Base-by-base conservation (phyloP, 345 rosid species). In the Euphorbia lathyris region DNA sequence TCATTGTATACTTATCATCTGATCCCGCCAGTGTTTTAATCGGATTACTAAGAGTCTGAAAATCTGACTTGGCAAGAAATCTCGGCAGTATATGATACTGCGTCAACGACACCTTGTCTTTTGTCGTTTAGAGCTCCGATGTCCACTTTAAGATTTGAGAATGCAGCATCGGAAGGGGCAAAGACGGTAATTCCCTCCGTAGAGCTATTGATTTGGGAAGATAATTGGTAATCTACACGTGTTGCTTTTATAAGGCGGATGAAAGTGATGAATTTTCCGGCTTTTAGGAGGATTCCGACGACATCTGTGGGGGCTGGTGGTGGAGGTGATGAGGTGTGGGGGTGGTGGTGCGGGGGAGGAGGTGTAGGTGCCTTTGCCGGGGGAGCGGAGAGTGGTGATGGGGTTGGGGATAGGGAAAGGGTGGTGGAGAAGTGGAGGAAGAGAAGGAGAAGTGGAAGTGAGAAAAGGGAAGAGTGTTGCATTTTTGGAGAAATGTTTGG, bases 151-250 rank as follows among this genome's bases (percentile, higher is more conserved):
- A 53, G 79, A 47, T 36, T 40, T 16, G 79, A 17, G 23, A 76
- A 76, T 0, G 79, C 76, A 0, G 22, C 12, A 45, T 76, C 79
- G 12, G 20, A 53, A 5, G 79, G 79, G 0, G 72, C 79, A 34
- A 71, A 71, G 17, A 76, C 56, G 25, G 79, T 76, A 4, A 76
- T 47, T 20, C 79, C 79, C 22, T 71, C 70, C 38, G 61, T 60
- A 3, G 75, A 66, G 58, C 62, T 70, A 56, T 76, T 76, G 36
- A 76, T 75, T 34, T 65, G 72, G 23, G 71, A 38, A 13, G 22
- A 23, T 22, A 76, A 12, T 22, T 76, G 79, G 20, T 32, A 40
- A 23, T 66, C 72, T 2, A 64, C 59, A 5, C 42, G 65, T 10
- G 75, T 61, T 25, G 79, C 56, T 43, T 71, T 66, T 29, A 76